Base-by-base conservation (phyloP, 331 rosid genomes). In the Arachis monticola region DNA sequence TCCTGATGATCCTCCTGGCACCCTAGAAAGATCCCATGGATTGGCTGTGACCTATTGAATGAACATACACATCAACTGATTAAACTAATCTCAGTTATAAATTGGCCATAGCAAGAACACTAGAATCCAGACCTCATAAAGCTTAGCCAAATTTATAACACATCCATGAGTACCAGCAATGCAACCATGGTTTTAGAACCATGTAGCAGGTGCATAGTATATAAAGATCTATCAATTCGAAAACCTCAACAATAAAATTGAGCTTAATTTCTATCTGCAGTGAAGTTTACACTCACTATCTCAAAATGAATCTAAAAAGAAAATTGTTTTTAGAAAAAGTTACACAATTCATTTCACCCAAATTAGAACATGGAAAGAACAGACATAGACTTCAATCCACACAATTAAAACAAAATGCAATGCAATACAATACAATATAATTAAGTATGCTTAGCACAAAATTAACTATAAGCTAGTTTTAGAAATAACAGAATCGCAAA, bases 1-100 rank as follows among this genome's bases (percentile, higher is more conserved):
- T 46, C 97, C 99, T 0, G 97, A 94, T 4, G 99, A 94, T 58
- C 99, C 99, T 60, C 99, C 99, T 0, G 99, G 99, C 62, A 94
- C 99, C 83, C 97, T 88, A 67, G 92, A 84, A 67, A 85, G 71
- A 75, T 94, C 99, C 99, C 99, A 94, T 0, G 99, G 99, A 72
- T 94, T 94, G 73, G 96, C 78, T 70, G 99, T 94, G 87, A 94
- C 97, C 99, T 94, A 90, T 84, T 81, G 90, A 94, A 85, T 83
- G 80, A 88, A 91, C 91, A 93, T 73, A 91, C 51, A 90, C 81
- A 91, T 73, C 97, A 88, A 92, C 91, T 88, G 91, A 88, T 91
- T 89, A 84, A 89, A 93, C 91, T 88, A 85, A 89, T 85, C 69
- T 77, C 84, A 77, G 89, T 89, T 84, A 89, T 88, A 79, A 82